Evolutionary conservation across 2,329 filamentous ascomycete species (phyloP), one percentile per base, ranked within the genome.

Genomic region (Fusarium miscanthi): DNA sequence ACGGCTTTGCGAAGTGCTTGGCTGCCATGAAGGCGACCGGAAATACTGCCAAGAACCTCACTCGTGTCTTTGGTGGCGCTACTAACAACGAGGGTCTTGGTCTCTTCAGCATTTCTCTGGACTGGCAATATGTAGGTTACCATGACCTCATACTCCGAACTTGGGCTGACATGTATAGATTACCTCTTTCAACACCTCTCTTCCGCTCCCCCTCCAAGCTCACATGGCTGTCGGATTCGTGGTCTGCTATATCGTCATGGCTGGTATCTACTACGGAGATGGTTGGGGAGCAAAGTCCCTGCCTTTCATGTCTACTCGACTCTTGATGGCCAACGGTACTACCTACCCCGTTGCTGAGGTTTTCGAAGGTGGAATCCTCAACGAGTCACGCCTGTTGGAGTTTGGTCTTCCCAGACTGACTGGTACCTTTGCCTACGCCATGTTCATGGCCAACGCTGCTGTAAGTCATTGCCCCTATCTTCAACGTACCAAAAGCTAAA

Each of bases 381-480:
- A 86, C 68, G 63, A 61, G 69, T 76, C 0, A 82, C 83, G 64
- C 1, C 60, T 89, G 30, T 77, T 77, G 1, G 74, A 80, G 31
- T 82, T 84, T 53, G 87, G 87, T 4, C 65, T 85, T 6, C 87
- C 87, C 0, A 81, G 76, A 12, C 75, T 89, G 6, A 83, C 83
- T 0, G 87, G 86, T 3, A 82, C 78, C 2, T 89, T 89, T 70
- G 87, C 86, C 0, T 88, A 85, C 48, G 79, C 84, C 4, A 82
- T 89, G 81, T 85, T 89, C 67, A 89, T 89, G 81, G 86, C 87
- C 5, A 89, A 89, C 77, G 85, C 86, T 68, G 87, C 87, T 37
- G 85, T 87, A 79, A 77, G 85, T 82, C 17, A 25, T 17, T 8
- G 2, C n/a, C 4, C 4, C 17, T 14, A 12, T 6, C 2, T 21